Conservation (phyloP, 805 yeast species). For the Kuraishia capsulata region DNA sequence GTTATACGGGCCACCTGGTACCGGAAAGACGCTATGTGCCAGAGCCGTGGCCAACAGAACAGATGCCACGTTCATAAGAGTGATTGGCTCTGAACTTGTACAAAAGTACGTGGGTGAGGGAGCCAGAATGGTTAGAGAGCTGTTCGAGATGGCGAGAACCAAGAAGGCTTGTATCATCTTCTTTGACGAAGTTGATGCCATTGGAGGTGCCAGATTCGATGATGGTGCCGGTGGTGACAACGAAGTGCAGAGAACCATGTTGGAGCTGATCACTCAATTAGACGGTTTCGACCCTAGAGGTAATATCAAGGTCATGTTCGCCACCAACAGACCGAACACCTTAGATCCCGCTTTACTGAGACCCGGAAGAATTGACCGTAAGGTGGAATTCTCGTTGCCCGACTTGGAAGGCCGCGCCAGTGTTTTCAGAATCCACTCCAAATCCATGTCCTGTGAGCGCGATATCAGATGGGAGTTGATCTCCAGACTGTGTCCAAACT, state of each 20-base stretch:
- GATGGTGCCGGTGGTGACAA: slow-evolving; percentile 99
- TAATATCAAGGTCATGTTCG: slow-evolving; percentile 98
- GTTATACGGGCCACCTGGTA: slow-evolving; percentile 97
- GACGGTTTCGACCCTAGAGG: slow-evolving; percentile 99
- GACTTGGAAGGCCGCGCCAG: slow-evolving; percentile 97
- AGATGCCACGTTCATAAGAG: slow-evolving; percentile 97
- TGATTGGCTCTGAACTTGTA: slow-evolving; percentile 95
- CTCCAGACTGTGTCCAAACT: slow-evolving; percentile 94
- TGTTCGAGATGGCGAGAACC: slow-evolving; percentile 98
- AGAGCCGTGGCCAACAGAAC: slow-evolving; percentile 99
- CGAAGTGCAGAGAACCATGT: slow-evolving; percentile 98
- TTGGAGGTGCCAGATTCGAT: slow-evolving; percentile 99
- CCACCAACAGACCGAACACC: slow-evolving; percentile 97
- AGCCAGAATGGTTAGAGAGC: slow-evolving; percentile 98
- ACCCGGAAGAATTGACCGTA: slow-evolving; percentile 98
- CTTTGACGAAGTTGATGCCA: slow-evolving; percentile 97
- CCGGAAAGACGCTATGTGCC: slow-evolving; percentile 97
- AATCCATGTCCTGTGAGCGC: slow-evolving; percentile 95
- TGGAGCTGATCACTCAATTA: slow-evolving; percentile 93
- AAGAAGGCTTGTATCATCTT: slow-evolving; percentile 97
- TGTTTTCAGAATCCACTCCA: slow-evolving; percentile 93
- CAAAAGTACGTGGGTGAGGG: slow-evolving; percentile 99
- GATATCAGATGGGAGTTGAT: slow-evolving; percentile 98
- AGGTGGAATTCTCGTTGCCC: slow-evolving; percentile 94
- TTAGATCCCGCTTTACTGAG: slow-evolving; percentile 95